These are phyloP conservation scores for Suhomyces prunicola DNA, from an alignment of 805 yeast species.

Conservation along the genomic window DNA sequence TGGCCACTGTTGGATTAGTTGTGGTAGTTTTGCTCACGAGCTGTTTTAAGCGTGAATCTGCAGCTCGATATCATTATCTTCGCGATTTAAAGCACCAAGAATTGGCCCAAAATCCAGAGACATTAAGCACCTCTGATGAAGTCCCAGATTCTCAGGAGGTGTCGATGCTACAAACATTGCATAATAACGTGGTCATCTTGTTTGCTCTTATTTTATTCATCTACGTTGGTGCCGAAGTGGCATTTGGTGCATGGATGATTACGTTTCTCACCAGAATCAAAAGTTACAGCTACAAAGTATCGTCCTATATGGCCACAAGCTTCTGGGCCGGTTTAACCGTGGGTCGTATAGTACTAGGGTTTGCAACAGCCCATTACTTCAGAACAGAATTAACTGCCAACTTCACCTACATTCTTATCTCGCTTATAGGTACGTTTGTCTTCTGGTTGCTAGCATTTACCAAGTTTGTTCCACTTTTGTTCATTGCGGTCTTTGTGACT, in stretches of 20 bases:
- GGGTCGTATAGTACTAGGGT: conserved; percentile 50
- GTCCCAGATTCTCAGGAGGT: background rate
- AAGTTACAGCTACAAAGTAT: conserved; percentile 27
- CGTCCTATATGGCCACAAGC: conserved; percentile 48
- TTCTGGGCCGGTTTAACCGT: conserved; percentile 52
- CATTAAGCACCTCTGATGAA: background rate
- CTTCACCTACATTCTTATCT: conserved; percentile 31
- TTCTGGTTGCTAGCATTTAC: conserved; percentile 34
- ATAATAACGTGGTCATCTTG: conserved; percentile 3
- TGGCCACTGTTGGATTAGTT: conserved; percentile 24
- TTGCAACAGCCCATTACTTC: conserved; percentile 50
- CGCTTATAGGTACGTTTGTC: conserved; percentile 26
- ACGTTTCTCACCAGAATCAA: conserved; percentile 45
- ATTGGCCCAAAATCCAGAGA: background rate
- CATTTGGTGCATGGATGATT: conserved; percentile 54
- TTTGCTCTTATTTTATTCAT: conserved; percentile 43
- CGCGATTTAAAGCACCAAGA: conserved; percentile 9
- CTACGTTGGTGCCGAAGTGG: conserved; percentile 52
- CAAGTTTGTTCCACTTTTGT: conserved; percentile 24
- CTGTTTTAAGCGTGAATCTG: conserved; percentile 42
- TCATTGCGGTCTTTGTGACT: conserved; percentile 35
- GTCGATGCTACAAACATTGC: background rate
- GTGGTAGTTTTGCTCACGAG: conserved; percentile 20
- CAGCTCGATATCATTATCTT: conserved; percentile 39
- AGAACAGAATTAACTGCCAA: conserved; percentile 47